These are phyloP conservation scores for Pestalotiopsis sp. DNA, from an alignment of 2,329 filamentous ascomycete genomes.

Conservation along the genomic window DNA sequence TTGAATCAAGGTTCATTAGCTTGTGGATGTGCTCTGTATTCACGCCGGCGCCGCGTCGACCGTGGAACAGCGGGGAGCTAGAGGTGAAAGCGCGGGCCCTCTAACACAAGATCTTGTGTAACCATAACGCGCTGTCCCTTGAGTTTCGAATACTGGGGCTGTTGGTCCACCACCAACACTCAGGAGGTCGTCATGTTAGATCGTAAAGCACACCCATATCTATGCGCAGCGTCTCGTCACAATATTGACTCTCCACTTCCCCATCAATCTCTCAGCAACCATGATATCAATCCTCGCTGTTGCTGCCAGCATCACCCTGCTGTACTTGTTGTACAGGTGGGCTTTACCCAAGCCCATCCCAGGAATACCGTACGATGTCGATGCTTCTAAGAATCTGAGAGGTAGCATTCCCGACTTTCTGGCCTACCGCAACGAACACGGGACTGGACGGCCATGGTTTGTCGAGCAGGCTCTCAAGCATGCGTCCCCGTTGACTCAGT, in stretches of 20 bases:
- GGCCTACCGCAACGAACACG: constrained; percentile 15
- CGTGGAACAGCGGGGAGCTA: not conserved
- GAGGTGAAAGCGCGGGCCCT: not conserved
- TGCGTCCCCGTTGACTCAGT: constrained; percentile 32
- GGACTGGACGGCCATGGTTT: constrained; percentile 19
- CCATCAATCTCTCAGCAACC: not conserved
- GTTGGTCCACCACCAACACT: not conserved
- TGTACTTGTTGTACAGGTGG: constrained; percentile 20
- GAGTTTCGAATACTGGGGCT: not conserved
- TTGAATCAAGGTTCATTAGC: not conserved
- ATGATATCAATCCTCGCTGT: not conserved
- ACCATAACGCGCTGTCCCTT: not conserved
- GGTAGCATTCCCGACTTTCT: constrained; percentile 26
- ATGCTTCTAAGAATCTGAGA: constrained; percentile 19
- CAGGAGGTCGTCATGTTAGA: not conserved
- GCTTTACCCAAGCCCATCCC: constrained; percentile 30
- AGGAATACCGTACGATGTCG: constrained; percentile 30
- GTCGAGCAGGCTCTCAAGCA: constrained; percentile 16
- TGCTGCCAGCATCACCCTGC: not conserved
- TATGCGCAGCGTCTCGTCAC: not conserved
- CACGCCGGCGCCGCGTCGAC: not conserved
- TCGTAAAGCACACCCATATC: not conserved
- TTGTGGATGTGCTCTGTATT: not conserved
- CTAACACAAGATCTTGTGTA: not conserved
- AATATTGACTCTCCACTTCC: not conserved